Evolutionary conservation across 2,329 filamentous ascomycete genomes (phyloP).

Genomic region (Fusarium proliferatum): DNA sequence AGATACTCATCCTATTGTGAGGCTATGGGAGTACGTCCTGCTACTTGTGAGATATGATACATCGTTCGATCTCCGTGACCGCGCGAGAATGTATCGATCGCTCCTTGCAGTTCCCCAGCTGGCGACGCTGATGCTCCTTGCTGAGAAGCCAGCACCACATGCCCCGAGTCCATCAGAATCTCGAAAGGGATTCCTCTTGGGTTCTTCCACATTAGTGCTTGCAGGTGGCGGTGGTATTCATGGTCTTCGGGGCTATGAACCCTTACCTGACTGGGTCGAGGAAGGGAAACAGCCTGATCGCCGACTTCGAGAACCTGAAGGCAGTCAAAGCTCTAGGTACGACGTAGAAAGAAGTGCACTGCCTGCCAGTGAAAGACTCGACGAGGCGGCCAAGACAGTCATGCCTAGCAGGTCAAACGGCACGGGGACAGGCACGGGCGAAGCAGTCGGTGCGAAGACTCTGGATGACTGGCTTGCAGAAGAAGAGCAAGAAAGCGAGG

Average conservation of each 20-base stretch:
- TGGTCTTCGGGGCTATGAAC: constrained; percentile 81
- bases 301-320: constrained; percentile 72
- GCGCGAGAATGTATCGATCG: constrained; percentile 86
- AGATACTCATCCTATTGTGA: constrained; percentile 72
- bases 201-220: constrained; percentile 86
- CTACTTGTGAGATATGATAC: constrained; percentile 91
- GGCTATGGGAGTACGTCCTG: constrained; percentile 86
- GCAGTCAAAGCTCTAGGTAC: constrained; percentile 45
- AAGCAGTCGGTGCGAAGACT: constrained; percentile 74
- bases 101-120: constrained; percentile 87
- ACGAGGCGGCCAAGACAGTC: constrained; percentile 60
- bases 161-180: constrained; percentile 89
- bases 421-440: constrained; percentile 61
- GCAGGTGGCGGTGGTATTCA: constrained; percentile 79
- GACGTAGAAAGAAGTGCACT: constrained; percentile 52
- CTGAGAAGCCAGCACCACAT: constrained; percentile 93
- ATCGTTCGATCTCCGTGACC: constrained; percentile 94
- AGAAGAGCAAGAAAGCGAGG: constrained; percentile 69
- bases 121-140: constrained; percentile 88
- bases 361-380: constrained; percentile 72
- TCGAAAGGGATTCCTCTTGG: constrained; percentile 80
- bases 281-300: constrained; percentile 83
- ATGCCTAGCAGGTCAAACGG: constrained; percentile 62
- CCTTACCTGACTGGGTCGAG: constrained; percentile 86
- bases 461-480: constrained; percentile 94